Evolutionary conservation across 163 green algal species (phyloP), one percentile per base, ranked within the genome.

Genomic region (Chlamydomonas reinhardtii): DNA sequence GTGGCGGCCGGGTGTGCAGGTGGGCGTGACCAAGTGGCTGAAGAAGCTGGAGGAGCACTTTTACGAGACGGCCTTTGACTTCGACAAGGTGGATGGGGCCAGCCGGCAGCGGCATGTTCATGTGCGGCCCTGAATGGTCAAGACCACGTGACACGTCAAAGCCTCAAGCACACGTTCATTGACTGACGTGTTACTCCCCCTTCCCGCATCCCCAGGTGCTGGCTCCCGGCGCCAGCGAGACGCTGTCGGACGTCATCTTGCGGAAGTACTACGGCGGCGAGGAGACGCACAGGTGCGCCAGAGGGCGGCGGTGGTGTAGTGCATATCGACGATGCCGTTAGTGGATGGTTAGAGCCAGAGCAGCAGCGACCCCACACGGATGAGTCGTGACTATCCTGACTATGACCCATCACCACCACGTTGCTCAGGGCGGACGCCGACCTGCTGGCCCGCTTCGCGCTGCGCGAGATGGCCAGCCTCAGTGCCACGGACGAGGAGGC

Each of bases 31-130:
- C 31, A 94, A 94, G 74, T 94, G 92, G 92, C 69, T 89, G 15
- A 90, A 90, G 56, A 87, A 90, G 82, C 82, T 94, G 74, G 90
- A 94, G 89, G 73, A 81, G 37, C 75, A 91, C 27, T 94, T 93
- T n/a, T 94, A 93, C 61, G 85, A 82, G 65, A 88, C 76, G 22
- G 83, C 76, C 24, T 73, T 86, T 5, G 84, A 89, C 6, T 92
- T 93, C 35, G 92, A 94, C 68, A 76, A 78, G 64, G 91, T 92
- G 29, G 12, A 88, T 39, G 1, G 35, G 71, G 54, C 61, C 24
- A 11, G 32, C n/a, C n/a, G 54, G 39, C 39, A 48, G 39, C 39
- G 39, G 39, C 39, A 48, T 8, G 39, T 48, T 48, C 8, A 5
- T 48, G n/a, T n/a, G n/a, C n/a, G n/a, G n/a, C n/a, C n/a, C n/a